A percentile compares a stretch with the other conserved stretches of the same genome.
These are phyloP conservation scores for Globisporangium paroecandrum DNA, from an alignment of 352 stramenopile species.

Conservation along the genomic window DNA sequence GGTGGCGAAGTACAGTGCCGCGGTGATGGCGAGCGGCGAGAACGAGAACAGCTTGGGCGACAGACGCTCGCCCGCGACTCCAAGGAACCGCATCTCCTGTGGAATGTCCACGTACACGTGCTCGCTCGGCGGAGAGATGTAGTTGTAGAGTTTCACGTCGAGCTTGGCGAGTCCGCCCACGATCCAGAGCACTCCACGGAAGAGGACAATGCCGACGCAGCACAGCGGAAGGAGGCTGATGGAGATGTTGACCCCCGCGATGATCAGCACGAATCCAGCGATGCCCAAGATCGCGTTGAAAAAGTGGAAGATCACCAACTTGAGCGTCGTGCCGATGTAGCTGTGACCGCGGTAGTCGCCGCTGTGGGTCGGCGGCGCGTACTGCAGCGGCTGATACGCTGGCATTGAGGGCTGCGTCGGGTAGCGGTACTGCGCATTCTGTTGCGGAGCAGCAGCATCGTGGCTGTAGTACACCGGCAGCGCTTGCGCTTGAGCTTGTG, in stretches of 20 bases:
- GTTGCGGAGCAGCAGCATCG: constrained; percentile 1
- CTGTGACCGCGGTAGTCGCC: constrained; percentile 22
- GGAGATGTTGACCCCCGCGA: constrained; percentile 33
- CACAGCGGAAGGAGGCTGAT: constrained; percentile 53
- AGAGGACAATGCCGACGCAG: constrained; percentile 61
- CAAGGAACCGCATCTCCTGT: constrained; percentile 31
- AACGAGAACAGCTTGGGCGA: constrained; percentile 47
- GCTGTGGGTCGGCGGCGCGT: constrained; percentile 23
- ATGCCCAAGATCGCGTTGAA: constrained; percentile 62
- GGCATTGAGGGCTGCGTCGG: constrained; percentile 20
- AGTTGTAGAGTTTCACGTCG: constrained; percentile 71
- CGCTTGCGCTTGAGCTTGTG: neutral
- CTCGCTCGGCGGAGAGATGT: constrained; percentile 36
- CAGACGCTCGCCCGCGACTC: constrained; percentile 36
- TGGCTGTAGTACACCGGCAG: constrained; percentile 11
- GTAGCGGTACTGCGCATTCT: constrained; percentile 10
- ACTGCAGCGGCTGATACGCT: constrained; percentile 14
- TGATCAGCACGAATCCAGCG: constrained; percentile 39
- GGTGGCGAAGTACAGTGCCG: constrained; percentile 56
- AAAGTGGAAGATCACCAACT: constrained; percentile 53
- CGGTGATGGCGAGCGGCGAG: constrained; percentile 58
- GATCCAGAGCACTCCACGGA: constrained; percentile 43
- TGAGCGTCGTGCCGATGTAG: constrained; percentile 41
- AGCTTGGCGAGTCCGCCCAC: constrained; percentile 45
- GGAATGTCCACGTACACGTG: constrained; percentile 45